Evolutionary conservation across 2,329 filamentous ascomycete genomes (phyloP), one percentile per base, ranked within the genome.

Genomic region (Ceratocystis harringtonii): DNA sequence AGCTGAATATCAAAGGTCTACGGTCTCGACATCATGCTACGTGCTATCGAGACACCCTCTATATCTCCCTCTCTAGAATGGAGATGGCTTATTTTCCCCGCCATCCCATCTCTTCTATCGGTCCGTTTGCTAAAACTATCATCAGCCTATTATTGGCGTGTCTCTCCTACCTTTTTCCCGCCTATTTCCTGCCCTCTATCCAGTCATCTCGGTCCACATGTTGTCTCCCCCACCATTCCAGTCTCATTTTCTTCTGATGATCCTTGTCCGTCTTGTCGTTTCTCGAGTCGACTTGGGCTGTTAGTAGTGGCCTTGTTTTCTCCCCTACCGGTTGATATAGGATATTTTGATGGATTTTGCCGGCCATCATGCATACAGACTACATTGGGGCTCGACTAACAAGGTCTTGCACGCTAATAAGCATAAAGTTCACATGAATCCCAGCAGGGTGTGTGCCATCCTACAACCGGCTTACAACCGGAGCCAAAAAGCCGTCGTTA

Each of bases 261-360:
- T 36, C 55, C 55, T 57, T 30, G 52, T 57, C 28, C 5, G 10
- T n/a, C 22, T 12, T n/a, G 52, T 30, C 22, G 17, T 57, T 30
- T 57, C 30, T 57, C n/a, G 6, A 28, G 10, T 41, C 36, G 36
- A 41, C 36, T 41, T 41, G 22, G 7, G n/a, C 48, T 52, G 5
- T 22, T 25, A 57, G 10, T n/a, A 3, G 28, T 30, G 12, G 10
- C n/a, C 52, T 57, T 57, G 7, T 32, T 57, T 28, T 57, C 52
- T 57, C 52, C 1, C 3, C 30, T 32, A 19, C 55, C 28, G 55
- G 55, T 3, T 58, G 28, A 36, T 58, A 5, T 25, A 4, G 12
- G 5, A 15, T 6, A 55, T 55, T 30, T 28, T 58, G 55, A 58
- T 58, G 55, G 55, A 58, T 58, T 58, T 58, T 58, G 55, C 55